Evolutionary conservation across 1,284 basidiomycete species (phyloP).

Genomic region (Albatrellus sp.): DNA sequence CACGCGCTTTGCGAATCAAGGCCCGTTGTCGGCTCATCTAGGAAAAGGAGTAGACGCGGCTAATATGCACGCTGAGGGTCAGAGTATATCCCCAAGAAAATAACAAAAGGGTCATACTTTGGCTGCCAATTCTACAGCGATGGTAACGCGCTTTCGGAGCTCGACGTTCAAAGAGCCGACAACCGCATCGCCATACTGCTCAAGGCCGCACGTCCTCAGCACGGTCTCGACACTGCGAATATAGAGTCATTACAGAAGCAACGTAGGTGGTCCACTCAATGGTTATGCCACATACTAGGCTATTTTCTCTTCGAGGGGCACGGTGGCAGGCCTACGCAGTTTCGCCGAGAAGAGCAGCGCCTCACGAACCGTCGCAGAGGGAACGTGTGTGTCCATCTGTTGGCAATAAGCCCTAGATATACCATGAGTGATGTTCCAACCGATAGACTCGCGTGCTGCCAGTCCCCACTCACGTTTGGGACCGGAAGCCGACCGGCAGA

Average conservation of each 20-base stretch:
- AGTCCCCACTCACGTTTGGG: conserved; percentile 35
- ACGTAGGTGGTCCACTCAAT: not conserved
- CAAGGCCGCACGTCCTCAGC: conserved; percentile 69
- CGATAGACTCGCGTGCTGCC: too few relatives aligned
- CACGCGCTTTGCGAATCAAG: conserved; percentile 3
- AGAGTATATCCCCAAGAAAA: not conserved
- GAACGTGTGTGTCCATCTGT: conserved; percentile 72
- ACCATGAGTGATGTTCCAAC: conserved; percentile 4
- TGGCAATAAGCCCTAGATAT: conserved; percentile 55
- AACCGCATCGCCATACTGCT: conserved; percentile 58
- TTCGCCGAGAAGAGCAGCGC: conserved; percentile 75
- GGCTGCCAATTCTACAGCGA: conserved; percentile 74
- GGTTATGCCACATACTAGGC: conserved; percentile 40
- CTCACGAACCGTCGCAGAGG: conserved; percentile 70
- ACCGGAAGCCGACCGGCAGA: conserved; percentile 65
- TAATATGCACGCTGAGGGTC: conserved; percentile 4
- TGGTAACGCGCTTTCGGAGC: conserved; percentile 69
- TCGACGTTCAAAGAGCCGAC: conserved; percentile 71
- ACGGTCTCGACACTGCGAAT: conserved; percentile 57
- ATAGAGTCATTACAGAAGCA: not conserved
- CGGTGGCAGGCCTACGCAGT: conserved; percentile 62
- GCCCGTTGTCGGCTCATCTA: conserved; percentile 2
- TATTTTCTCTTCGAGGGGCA: conserved; percentile 64
- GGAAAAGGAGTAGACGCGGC: conserved; percentile 68
- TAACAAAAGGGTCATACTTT: conserved; percentile 26